These are phyloP conservation scores for Scutellaria barbata DNA, from an alignment of 257 asterid species.

Conservation along the genomic window DNA sequence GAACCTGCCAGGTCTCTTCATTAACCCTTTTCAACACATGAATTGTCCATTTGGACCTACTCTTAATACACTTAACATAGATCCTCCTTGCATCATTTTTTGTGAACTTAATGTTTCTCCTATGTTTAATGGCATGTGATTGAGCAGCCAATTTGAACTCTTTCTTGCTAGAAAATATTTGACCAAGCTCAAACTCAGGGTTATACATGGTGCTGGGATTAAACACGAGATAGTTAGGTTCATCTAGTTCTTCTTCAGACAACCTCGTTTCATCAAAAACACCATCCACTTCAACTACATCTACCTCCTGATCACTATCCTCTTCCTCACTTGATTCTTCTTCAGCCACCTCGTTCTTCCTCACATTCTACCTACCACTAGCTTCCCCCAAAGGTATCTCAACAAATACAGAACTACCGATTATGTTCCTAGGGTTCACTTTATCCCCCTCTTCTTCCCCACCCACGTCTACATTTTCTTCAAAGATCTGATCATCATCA, in stretches of 20 bases:
- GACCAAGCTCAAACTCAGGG: not conserved
- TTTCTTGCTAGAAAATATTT: not conserved
- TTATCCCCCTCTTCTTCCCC: no score
- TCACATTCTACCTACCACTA: not conserved
- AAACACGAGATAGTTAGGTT: not conserved
- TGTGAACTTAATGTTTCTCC: not conserved
- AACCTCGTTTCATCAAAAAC: not conserved
- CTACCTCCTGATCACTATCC: not conserved
- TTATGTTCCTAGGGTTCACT: no score
- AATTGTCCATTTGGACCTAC: not conserved
- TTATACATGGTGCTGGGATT: not conserved
- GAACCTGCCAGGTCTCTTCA: not conserved
- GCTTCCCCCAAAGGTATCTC: not conserved
- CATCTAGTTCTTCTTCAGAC: not conserved
- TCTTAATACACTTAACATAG: not conserved
- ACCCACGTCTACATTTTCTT: no score
- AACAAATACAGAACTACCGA: no score
- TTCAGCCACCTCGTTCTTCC: not conserved
- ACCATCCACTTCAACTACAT: not conserved
- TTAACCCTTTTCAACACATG: not conserved
- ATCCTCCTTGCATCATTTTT: not conserved
- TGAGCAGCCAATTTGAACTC: not conserved
- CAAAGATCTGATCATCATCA: not conserved
- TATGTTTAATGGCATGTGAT: not conserved
- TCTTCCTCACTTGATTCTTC: not conserved